phyloP scores from a whole-genome alignment of 148 eudicot species.

The Arctostaphylos glauca region DNA sequence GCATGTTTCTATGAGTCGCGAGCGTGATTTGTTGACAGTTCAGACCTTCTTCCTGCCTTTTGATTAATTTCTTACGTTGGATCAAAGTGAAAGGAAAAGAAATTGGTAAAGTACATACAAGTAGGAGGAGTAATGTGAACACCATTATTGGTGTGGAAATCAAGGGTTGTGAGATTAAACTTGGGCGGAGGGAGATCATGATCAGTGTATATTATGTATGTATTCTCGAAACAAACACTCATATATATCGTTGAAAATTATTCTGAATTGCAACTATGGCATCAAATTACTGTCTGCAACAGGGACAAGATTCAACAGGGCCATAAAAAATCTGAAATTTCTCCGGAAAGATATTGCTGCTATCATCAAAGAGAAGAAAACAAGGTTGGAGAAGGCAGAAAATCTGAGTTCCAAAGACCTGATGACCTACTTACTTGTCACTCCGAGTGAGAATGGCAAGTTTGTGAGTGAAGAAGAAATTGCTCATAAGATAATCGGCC shows the following conservation, averaged over 20 bases:
- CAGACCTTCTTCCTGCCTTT: no score
- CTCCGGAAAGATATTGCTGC: neutral
- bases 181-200: neutral
- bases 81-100: no score
- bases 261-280: neutral
- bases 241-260: neutral
- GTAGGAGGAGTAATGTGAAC: no score
- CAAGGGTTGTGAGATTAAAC: no score
- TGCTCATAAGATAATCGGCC: neutral
- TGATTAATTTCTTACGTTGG: no score
- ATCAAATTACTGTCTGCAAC: no score
- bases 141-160: no score
- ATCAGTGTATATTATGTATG: neutral
- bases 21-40: no score
- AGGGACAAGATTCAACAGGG: neutral
- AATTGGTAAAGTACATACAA: no score
- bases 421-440: neutral
- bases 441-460: neutral
- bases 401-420: neutral
- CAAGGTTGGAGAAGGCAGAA: neutral
- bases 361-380: neutral
- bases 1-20: no score
- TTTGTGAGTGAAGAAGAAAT: neutral
- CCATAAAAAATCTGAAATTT: neutral
- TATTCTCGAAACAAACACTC: no score